Conservation (phyloP, 2,329 filamentous ascomycete genomes). For the Ophiostoma pallidulum region DNA sequence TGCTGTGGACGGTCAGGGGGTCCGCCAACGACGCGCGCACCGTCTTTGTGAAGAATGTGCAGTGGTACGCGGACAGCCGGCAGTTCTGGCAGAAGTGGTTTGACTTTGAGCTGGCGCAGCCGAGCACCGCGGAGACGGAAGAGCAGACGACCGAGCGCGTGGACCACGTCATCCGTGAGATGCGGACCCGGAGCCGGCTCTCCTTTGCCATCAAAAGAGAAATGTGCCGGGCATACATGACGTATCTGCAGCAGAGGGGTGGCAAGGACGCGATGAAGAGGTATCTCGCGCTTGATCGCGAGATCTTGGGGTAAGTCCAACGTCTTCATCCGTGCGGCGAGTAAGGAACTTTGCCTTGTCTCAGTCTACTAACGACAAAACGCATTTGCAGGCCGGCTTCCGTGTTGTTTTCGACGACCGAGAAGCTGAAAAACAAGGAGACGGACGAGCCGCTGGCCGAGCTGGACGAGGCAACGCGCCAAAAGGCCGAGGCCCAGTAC, state of each 20-base stretch:
- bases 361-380: constrained; percentile 4
- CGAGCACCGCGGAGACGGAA: constrained; percentile 56
- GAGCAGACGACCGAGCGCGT: constrained; percentile 60
- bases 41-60: constrained; percentile 71
- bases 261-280: constrained; percentile 77
- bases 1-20: constrained; percentile 83
- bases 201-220: constrained; percentile 60
- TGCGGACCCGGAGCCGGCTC: constrained; percentile 64
- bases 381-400: constrained; percentile 33
- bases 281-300: constrained; percentile 71
- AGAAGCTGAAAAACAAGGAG: constrained; percentile 33
- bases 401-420: constrained; percentile 32
- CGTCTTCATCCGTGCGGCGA: not conserved
- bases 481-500: constrained; percentile 42
- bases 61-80: constrained; percentile 75
- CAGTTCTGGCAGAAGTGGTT: constrained; percentile 88
- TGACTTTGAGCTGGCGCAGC: constrained; percentile 79
- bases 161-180: constrained; percentile 67
- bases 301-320: constrained; percentile 67
- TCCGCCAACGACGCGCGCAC: constrained; percentile 70
- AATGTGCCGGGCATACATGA: constrained; percentile 68
- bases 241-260: constrained; percentile 74
- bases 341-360: too few species aligned
- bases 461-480: constrained; percentile 41
- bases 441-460: constrained; percentile 34